Evolutionary conservation across 2,329 filamentous ascomycete species (phyloP).

Genomic region (Nannizzia gypsea): DNA sequence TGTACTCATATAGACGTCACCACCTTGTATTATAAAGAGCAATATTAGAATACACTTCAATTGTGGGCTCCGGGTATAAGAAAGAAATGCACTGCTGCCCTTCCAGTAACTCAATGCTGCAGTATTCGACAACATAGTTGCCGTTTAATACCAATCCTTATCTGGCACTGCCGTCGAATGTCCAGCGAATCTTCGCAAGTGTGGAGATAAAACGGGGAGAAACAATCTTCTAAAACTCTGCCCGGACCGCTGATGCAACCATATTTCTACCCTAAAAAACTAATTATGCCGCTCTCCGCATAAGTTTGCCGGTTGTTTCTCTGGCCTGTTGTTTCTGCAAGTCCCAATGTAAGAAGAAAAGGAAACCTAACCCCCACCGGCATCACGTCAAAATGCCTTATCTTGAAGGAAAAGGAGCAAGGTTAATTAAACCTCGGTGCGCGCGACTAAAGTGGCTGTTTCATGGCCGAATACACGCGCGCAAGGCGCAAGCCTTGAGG

Average conservation of each 20-base stretch:
- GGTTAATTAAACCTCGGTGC: not conserved
- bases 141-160: not conserved
- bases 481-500: constrained; percentile 1
- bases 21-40: not conserved
- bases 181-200: not conserved
- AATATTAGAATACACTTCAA: not conserved
- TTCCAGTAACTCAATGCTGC: not conserved
- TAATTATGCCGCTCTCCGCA: not conserved
- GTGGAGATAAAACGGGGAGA: not conserved
- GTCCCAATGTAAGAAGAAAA: not conserved
- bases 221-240: not conserved
- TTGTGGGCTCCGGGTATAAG: not conserved
- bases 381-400: not conserved
- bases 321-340: not conserved
- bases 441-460: not conserved
- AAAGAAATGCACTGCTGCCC: not conserved
- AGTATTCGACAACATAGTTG: not conserved
- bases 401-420: not conserved
- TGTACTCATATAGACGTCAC: not conserved
- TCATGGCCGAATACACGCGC: not conserved
- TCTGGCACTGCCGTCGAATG: not conserved
- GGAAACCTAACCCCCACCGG: not conserved
- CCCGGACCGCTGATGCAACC: not conserved
- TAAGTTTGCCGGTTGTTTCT: not conserved
- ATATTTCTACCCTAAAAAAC: not conserved